Evolutionary conservation across 495 filamentous ascomycete genomes (phyloP).

Genomic region (Neurospora cerealis): DNA sequence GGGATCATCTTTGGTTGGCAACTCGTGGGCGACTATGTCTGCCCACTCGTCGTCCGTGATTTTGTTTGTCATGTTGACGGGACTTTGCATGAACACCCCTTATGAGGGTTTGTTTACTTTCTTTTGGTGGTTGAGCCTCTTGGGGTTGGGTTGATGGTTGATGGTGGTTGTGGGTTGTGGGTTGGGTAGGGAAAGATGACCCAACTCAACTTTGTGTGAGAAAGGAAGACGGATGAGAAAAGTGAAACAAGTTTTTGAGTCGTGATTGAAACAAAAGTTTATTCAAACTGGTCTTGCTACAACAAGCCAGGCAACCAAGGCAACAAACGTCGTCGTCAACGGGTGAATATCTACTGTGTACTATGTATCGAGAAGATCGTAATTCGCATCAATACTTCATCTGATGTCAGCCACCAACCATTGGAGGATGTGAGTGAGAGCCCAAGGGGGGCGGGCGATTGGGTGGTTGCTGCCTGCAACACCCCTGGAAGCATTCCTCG

Average conservation of each 20-base stretch:
- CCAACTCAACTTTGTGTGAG: background rate
- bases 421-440: background rate
- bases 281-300: background rate
- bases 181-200: background rate
- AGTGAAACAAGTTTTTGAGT: background rate
- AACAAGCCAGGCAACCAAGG: background rate
- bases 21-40: conserved; percentile 35
- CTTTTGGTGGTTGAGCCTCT: background rate
- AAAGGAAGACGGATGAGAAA: background rate
- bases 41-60: conserved; percentile 47
- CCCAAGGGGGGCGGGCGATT: background rate
- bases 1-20: no score
- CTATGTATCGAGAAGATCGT: background rate
- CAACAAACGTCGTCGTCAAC: background rate
- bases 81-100: background rate
- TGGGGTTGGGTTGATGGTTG: background rate
- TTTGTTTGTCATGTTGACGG: background rate
- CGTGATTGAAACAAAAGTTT: background rate
- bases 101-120: background rate
- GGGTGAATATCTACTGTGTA: background rate
- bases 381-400: background rate
- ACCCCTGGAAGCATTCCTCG: background rate
- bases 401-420: background rate
- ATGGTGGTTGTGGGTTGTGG: background rate
- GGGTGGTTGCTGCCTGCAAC: background rate